These are phyloP conservation scores for Sphaceloma murrayae DNA, from an alignment of 2,329 filamentous ascomycete genomes.

Conservation along the genomic window DNA sequence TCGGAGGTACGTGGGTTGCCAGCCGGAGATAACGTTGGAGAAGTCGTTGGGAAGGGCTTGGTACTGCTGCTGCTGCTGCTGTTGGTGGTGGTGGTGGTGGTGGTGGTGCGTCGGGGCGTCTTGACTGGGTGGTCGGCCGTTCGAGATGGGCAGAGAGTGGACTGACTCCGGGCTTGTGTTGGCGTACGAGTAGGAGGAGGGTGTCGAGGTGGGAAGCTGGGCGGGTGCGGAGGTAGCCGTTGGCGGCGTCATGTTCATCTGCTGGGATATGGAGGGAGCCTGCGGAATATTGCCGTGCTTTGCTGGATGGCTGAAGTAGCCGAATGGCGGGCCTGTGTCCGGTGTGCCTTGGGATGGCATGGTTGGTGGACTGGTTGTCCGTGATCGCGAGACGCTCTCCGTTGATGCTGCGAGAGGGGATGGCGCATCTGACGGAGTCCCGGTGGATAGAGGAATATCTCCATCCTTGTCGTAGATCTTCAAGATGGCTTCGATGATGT, in stretches of 20 bases:
- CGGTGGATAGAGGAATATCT: constrained; percentile 40
- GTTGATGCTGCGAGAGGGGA: constrained; percentile 33
- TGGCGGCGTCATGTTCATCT: constrained; percentile 19
- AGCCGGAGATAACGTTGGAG: constrained; percentile 18
- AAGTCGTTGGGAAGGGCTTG: constrained; percentile 19
- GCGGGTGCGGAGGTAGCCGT: constrained; percentile 16
- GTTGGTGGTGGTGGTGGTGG: background rate
- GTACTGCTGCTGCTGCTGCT: background rate
- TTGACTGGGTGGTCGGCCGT: constrained; percentile 2
- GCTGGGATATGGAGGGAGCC: constrained; percentile 26
- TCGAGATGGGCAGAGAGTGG: constrained; percentile 6
- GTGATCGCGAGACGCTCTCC: constrained; percentile 35
- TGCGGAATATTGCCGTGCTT: constrained; percentile 25
- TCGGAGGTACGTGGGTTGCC: constrained; percentile 17
- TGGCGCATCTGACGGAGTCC: constrained; percentile 37
- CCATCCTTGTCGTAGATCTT: constrained; percentile 67
- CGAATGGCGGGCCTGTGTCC: constrained; percentile 21
- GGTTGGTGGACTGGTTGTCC: constrained; percentile 37
- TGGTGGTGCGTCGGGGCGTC: too few species aligned
- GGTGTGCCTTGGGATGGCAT: constrained; percentile 25
- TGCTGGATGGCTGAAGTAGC: constrained; percentile 26
- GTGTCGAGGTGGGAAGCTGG: background rate
- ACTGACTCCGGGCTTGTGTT: constrained; percentile 7
- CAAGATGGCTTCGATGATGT: constrained; percentile 74
- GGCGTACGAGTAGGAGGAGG: background rate